A percentile compares a stretch with the other conserved stretches of the same genome.
Evolutionary conservation across 2,329 filamentous ascomycete genomes (phyloP).

Genomic region (Phyllosticta paracitricarpa): DNA sequence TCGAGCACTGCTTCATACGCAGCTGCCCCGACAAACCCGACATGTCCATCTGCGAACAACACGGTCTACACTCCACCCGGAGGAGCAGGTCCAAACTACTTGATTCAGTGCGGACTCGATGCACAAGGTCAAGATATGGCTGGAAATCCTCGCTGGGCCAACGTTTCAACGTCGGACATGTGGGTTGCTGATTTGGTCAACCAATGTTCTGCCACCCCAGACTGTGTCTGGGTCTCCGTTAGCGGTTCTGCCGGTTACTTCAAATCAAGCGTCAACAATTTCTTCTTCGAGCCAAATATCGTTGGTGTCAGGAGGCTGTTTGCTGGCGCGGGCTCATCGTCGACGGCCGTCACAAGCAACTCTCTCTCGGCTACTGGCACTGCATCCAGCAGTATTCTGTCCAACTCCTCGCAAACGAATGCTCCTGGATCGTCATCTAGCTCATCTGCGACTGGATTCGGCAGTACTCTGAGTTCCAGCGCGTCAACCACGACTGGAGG

Average conservation of each 20-base stretch:
- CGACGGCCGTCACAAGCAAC: neutral
- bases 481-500: too few species aligned
- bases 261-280: neutral
- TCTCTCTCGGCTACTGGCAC: neutral
- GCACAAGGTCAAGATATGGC: neutral
- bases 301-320: neutral
- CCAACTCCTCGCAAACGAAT: neutral
- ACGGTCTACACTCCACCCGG: neutral
- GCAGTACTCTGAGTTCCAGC: too few species aligned
- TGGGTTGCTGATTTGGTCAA: neutral
- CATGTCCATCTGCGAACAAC: too few species aligned
- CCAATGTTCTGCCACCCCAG: neutral
- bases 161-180: neutral
- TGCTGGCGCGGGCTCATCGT: neutral
- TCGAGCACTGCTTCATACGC: neutral
- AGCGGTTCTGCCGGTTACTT: neutral
- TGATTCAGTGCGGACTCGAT: neutral
- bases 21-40: neutral
- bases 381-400: too few species aligned
- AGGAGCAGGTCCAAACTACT: neutral
- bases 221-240: neutral
- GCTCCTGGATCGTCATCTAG: too few species aligned
- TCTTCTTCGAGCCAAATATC: neutral
- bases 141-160: conserved; percentile 1
- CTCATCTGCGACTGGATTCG: too few species aligned